phyloP scores from a whole-genome alignment of 306 rosid genomes.

The Rosa rugosa region DNA sequence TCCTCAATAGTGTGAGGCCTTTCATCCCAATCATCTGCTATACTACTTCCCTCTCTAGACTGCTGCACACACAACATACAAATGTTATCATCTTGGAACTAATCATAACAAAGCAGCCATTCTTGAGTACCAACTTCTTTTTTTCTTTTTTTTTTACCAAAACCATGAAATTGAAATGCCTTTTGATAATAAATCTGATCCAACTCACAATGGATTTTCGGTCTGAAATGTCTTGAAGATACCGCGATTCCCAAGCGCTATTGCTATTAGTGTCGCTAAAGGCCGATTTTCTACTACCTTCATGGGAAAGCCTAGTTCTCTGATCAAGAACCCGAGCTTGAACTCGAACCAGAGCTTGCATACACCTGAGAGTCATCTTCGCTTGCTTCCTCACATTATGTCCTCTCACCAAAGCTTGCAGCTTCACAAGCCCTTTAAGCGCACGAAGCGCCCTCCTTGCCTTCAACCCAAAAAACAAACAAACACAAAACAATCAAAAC shows the following conservation, averaged over 20 bases:
- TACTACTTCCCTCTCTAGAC: conserved; percentile 87
- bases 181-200: conserved; percentile 1
- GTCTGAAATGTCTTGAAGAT: conserved; percentile 76
- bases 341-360: conserved; percentile 91
- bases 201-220: conserved; percentile 72
- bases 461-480: conserved; percentile 31
- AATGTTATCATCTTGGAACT: conserved; percentile 13
- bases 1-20: conserved; percentile 83
- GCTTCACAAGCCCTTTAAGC: conserved; percentile 84
- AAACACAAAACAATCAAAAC: conserved; percentile 1
- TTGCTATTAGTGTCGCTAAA: conserved; percentile 70
- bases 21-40: conserved; percentile 92
- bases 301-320: conserved; percentile 70
- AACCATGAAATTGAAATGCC: neutral
- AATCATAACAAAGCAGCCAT: conserved; percentile 1
- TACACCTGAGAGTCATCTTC: conserved; percentile 86
- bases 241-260: conserved; percentile 69
- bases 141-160: neutral
- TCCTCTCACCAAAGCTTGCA: conserved; percentile 95
- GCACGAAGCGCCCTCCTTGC: conserved; percentile 96
- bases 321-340: conserved; percentile 87
- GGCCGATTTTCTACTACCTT: conserved; percentile 79
- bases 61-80: conserved; percentile 11
- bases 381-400: conserved; percentile 97
- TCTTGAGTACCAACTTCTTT: neutral